Percentiles rank a stretch among this genome's conserved stretches.
These are phyloP conservation scores for Hibiscus syriacus DNA, from an alignment of 345 rosid genomes.

Conservation along the genomic window DNA sequence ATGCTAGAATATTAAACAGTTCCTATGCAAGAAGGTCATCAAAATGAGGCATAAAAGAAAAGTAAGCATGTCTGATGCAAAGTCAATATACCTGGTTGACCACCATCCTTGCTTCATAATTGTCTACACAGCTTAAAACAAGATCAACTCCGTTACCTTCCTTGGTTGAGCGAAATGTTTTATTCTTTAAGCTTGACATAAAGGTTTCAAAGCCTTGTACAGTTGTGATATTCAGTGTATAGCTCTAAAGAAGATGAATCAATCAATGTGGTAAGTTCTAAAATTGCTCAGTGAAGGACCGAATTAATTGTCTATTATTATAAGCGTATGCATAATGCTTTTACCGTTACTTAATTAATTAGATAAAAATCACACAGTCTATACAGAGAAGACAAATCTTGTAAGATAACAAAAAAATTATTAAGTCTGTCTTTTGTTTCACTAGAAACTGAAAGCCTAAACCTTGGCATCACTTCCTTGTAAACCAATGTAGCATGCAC, in stretches of 20 bases:
- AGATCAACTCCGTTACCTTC: conserved; percentile 89
- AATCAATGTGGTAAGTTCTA: conserved; percentile 3
- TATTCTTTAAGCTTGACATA: conserved; percentile 61
- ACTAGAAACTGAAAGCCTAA: background rate
- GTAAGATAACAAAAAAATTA: background rate
- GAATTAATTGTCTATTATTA: background rate
- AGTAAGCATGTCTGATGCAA: background rate
- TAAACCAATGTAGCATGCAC: background rate
- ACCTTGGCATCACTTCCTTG: background rate
- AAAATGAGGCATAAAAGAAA: background rate
- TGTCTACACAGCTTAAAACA: conserved; percentile 94
- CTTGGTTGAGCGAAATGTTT: conserved; percentile 53
- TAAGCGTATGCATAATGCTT: background rate
- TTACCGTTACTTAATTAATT: background rate
- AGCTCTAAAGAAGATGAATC: conserved; percentile 46
- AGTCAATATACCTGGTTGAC: conserved; percentile 72
- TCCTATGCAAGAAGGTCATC: conserved; percentile 1
- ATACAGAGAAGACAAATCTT: background rate
- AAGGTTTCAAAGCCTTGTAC: conserved; percentile 93
- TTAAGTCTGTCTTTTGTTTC: background rate
- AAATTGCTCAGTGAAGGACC: background rate
- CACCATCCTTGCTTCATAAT: conserved; percentile 95
- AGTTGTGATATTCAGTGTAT: conserved; percentile 82
- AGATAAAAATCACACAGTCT: background rate
- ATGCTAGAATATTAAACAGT: background rate